phyloP scores from a whole-genome alignment of 257 asterid genomes.

The Schizonepeta tenuifolia region DNA sequence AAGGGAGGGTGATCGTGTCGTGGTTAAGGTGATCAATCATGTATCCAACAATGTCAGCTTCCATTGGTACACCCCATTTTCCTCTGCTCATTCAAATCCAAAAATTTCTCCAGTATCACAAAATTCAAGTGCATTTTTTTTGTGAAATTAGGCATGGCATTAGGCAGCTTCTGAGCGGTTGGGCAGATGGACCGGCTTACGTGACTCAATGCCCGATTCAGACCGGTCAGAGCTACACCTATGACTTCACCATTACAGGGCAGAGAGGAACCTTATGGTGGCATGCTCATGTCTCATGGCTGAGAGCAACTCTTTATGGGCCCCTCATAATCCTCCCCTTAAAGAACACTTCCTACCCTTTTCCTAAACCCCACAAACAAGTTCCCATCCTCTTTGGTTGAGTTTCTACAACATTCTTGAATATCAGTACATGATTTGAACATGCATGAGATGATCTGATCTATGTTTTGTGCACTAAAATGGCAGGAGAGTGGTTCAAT shows the following conservation, averaged over 20 bases:
- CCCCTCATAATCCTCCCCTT: conserved; percentile 56
- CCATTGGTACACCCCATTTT: conserved; percentile 53
- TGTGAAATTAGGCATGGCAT: conserved; percentile 62
- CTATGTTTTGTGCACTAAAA: background rate
- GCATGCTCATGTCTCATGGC: conserved; percentile 81
- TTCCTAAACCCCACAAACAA: conserved; percentile 60
- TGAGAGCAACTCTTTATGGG: conserved; percentile 63
- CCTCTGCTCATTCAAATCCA: background rate
- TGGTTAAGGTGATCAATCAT: conserved; percentile 56
- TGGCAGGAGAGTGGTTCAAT: conserved; percentile 75
- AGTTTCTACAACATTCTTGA: background rate
- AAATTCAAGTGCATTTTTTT: background rate
- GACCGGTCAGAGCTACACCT: conserved; percentile 56
- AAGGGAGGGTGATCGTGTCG: conserved; percentile 69
- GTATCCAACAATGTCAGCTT: conserved; percentile 64
- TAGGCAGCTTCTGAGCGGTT: conserved; percentile 59
- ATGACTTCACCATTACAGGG: conserved; percentile 65
- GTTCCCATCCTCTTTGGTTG: conserved; percentile 64
- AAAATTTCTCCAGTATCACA: background rate
- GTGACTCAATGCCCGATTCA: conserved; percentile 73
- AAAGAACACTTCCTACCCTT: conserved; percentile 58
- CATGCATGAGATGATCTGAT: background rate
- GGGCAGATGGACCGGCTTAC: conserved; percentile 79
- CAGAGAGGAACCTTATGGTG: conserved; percentile 71
- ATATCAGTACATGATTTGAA: background rate